Evolutionary conservation across 768 basidiomycete species (phyloP).

Genomic region (Suillus tomentosus): DNA sequence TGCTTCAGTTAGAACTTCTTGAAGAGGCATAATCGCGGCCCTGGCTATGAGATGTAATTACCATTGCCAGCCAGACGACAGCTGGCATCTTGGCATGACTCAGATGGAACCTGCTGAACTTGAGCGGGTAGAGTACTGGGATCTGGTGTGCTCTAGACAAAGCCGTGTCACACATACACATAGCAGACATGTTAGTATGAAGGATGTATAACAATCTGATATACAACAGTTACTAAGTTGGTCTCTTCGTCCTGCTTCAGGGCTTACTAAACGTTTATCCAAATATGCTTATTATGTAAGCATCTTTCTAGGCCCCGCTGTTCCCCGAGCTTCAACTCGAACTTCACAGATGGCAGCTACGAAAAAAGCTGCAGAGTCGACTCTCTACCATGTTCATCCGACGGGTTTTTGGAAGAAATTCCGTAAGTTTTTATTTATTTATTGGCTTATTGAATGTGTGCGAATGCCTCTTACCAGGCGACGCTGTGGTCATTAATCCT

Average conservation of each 20-base stretch:
- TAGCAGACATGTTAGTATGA: too few species aligned
- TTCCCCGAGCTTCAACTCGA: constrained; percentile 8
- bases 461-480: constrained; percentile 52
- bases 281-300: neutral
- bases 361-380: constrained; percentile 83
- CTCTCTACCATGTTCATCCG: constrained; percentile 85
- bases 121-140: neutral
- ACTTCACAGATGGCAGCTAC: constrained; percentile 54
- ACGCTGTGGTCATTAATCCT: constrained; percentile 82
- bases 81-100: constrained; percentile 3
- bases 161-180: too few species aligned
- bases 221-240: too few species aligned
- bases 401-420: constrained; percentile 98
- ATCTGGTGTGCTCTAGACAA: neutral
- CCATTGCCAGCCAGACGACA: neutral
- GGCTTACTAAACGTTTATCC: too few species aligned
- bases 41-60: neutral
- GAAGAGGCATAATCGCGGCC: neutral
- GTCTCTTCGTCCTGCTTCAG: too few species aligned
- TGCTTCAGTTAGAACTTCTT: neutral
- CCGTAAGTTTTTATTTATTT: constrained; percentile 52
- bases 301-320: neutral
- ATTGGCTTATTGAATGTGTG: neutral
- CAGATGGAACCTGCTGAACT: neutral
- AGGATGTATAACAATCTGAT: too few species aligned